phyloP scores from a whole-genome alignment of 257 asterid species.

The Eustoma russellianum region DNA sequence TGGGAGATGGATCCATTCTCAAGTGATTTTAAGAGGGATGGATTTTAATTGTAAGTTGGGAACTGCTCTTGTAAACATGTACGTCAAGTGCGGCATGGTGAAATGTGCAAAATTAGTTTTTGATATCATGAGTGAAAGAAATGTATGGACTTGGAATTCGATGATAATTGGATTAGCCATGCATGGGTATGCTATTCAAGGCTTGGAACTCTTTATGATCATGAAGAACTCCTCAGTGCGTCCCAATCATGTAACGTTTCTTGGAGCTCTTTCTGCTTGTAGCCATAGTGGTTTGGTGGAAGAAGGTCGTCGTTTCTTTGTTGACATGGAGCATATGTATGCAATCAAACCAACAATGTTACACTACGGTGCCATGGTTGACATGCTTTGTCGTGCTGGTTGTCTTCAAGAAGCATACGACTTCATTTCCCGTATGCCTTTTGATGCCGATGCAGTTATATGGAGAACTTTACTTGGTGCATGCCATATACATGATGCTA shows the following conservation, averaged over 20 bases:
- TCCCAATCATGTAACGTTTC: slow-evolving; percentile 67
- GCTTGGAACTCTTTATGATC: slow-evolving; percentile 34
- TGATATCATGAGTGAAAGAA: slow-evolving; percentile 30
- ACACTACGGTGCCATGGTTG: slow-evolving; percentile 75
- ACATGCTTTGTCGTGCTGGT: slow-evolving; percentile 63
- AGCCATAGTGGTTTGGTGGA: slow-evolving; percentile 64
- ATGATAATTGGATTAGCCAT: slow-evolving; percentile 76
- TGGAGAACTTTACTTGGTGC: slow-evolving; percentile 85
- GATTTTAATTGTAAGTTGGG: slow-evolving; percentile 50
- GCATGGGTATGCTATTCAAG: slow-evolving; percentile 48
- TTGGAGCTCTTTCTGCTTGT: slow-evolving; percentile 76
- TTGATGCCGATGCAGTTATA: slow-evolving; percentile 47
- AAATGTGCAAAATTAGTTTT: slow-evolving; percentile 47
- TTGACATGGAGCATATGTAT: slow-evolving; percentile 44
- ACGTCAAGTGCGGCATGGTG: slow-evolving; percentile 56
- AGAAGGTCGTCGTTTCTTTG: slow-evolving; percentile 38
- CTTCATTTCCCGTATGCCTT: slow-evolving; percentile 45
- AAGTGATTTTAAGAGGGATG: slow-evolving; percentile 55
- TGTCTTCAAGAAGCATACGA: slow-evolving; percentile 47
- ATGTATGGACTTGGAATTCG: slow-evolving; percentile 82
- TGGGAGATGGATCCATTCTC: slow-evolving; percentile 9
- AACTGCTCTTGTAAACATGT: slow-evolving; percentile 76
- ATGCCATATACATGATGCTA: slow-evolving; percentile 53
- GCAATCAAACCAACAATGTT: slow-evolving; percentile 49
- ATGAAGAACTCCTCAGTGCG: slow-evolving; percentile 30